Percentiles rank a stretch among this genome's conserved stretches.
Evolutionary conservation across 2,329 filamentous ascomycete genomes (phyloP).

Genomic region (Diaporthe nobilis): DNA sequence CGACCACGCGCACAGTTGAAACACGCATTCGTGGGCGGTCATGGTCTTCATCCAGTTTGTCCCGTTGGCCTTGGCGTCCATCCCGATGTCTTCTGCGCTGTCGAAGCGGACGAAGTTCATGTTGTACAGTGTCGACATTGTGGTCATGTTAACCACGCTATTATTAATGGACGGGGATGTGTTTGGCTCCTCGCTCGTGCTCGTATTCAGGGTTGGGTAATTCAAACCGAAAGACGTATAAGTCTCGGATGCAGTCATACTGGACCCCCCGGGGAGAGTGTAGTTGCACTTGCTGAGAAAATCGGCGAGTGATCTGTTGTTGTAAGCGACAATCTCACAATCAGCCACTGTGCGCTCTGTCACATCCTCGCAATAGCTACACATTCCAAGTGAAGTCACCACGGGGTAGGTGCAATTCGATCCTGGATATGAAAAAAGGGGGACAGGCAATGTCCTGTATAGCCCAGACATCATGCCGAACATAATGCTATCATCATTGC

Average conservation of each 20-base stretch:
- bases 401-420: not conserved
- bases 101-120: constrained; percentile 1
- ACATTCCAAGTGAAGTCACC: not conserved
- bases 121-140: not conserved
- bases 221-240: not conserved
- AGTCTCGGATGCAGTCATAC: not conserved
- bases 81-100: not conserved
- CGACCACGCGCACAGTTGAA: not conserved
- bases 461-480: constrained; percentile 6
- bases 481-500: not conserved
- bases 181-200: not conserved
- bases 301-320: not conserved
- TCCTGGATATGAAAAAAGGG: not conserved
- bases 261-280: not conserved
- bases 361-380: not conserved
- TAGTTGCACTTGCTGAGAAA: not conserved
- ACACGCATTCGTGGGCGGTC: not conserved
- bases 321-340: not conserved
- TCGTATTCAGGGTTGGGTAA: not conserved
- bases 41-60: not conserved
- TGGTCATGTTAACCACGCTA: not conserved
- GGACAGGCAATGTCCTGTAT: not conserved
- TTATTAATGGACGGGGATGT: not conserved
- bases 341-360: not conserved
- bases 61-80: not conserved